Base-by-base conservation (phyloP, 495 filamentous ascomycete genomes). In the Antarctomyces pellizariae region DNA sequence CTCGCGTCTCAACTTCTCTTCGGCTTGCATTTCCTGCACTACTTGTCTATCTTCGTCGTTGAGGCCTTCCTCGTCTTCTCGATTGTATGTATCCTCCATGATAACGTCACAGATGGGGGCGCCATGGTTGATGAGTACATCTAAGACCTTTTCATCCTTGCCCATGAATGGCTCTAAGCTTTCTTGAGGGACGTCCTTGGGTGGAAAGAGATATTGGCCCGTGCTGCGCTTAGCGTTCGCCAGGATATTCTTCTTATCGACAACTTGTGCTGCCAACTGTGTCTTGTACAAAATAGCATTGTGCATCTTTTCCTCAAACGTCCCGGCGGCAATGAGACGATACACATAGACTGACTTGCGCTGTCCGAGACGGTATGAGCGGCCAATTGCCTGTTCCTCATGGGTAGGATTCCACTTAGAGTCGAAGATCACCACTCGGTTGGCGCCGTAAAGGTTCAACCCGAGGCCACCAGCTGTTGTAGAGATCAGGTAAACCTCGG, bases 331-430 rank as follows among this genome's bases (percentile, higher is more conserved):
- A 13, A 73, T 48, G 28, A 95, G 65, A n/a, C 75, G 73, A 42
- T 95, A 95, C 2, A 93, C 78, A 45, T 57, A 90, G 1, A 91
- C 82, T 1, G 59, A 56, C 36, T 90, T 92, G 10, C 45, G 48
- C 39, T 95, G 84, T 0, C 84, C 83, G 12, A 95, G 56, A 2
- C 84, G 76, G 43, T 89, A 90, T 0, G 74, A 73, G 36, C 84
- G 62, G 5, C 79, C 83, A 29, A 95, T 63, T 4, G 84, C 84
- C 44, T 95, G 84, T 31, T 83, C 67, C 41, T 93, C 84, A 45
- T 67, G 61, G 3, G 60, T 58, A 0, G 84, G 84, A 28, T 77
- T 84, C 46, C 68, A 92, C 25, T 55, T 53, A 42, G 73, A 77
- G 39, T 95, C 84, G 18, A 91, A 71, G 11, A 95, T 74, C 13